Percentiles rank a stretch among this genome's conserved stretches.
Conservation (phyloP, 805 yeast genomes). For the Kodamaea leandrae region DNA sequence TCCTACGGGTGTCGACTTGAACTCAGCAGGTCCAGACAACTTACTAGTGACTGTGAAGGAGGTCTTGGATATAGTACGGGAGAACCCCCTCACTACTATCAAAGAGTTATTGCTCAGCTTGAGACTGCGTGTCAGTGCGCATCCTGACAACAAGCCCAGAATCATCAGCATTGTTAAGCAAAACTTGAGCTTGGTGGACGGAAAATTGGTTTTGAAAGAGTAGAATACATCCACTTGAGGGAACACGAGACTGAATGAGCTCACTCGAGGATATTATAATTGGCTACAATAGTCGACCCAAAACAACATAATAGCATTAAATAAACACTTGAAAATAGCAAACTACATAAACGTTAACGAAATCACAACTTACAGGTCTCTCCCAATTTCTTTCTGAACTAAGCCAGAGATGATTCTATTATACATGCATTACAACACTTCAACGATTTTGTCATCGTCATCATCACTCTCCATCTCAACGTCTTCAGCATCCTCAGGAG, state of each 20-base stretch:
- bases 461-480: conserved; percentile 45
- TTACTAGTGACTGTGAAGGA: conserved; percentile 66
- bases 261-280: too few relatives aligned
- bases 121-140: conserved; percentile 59
- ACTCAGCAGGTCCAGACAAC: conserved; percentile 37
- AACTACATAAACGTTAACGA: too few relatives aligned
- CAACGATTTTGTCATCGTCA: conserved; percentile 51
- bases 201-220: conserved; percentile 41
- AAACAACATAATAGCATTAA: too few relatives aligned
- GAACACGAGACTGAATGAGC: too few relatives aligned
- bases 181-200: conserved; percentile 53
- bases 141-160: conserved; percentile 60
- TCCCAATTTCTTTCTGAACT: too few relatives aligned
- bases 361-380: too few relatives aligned
- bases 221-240: too few relatives aligned
- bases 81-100: conserved; percentile 57
- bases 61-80: conserved; percentile 59
- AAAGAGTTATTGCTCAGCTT: conserved; percentile 61
- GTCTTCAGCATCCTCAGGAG: conserved; percentile 36
- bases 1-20: conserved; percentile 23
- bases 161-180: conserved; percentile 58
- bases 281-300: too few relatives aligned
- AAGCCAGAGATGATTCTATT: too few relatives aligned
- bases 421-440: conserved; percentile 38
- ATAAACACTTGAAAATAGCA: too few relatives aligned